Base-by-base conservation (phyloP, 2,329 filamentous ascomycete species). In the Fusarium tuaranense region DNA sequence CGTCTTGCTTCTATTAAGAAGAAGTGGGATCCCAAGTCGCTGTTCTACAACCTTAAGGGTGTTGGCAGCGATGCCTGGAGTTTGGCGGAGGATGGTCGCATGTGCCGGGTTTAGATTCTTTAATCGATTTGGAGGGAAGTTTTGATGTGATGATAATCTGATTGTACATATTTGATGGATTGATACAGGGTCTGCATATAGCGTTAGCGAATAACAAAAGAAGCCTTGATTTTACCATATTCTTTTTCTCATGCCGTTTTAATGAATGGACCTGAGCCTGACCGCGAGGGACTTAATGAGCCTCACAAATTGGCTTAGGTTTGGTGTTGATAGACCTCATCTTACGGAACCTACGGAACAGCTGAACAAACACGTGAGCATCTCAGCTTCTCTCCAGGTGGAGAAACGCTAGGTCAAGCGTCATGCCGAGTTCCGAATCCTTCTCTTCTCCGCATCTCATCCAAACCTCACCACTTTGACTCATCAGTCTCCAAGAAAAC, bases 11-110 rank as follows among this genome's bases (percentile, higher is more conserved):
- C 60, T 1, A 82, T 91, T 20, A 91, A 91, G 84, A 77, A 82
- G 22, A 86, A 84, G 76, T 90, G 86, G 73, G 89, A 90, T 76
- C 82, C 86, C 4, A 66, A 81, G 4, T 76, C 79, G 10, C 67
- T 90, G 9, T 88, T 88, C 22, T 88, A 88, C 63, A 86, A 84
- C 16, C 78, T 77, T 10, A 85, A 83, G 14, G 86, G 82, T 12
- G 88, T 91, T 6, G 88, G 87, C 0, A 88, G 86, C 62, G 88
- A 90, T 62, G 78, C 76, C 13, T 90, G 88, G 87, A 65, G 16
- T 2, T 64, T 78, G 16, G 48, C 51, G 1, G 57, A 39, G 0
- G 32, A 70, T 55, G 77, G 77, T 1, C 63, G 75, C 3, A 78
- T 78, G 77, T 78, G 77, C 39, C 25, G 20, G 18, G 32, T 63